Base-by-base conservation (phyloP, 1,284 basidiomycete genomes). In the Lentinus polychrous region DNA sequence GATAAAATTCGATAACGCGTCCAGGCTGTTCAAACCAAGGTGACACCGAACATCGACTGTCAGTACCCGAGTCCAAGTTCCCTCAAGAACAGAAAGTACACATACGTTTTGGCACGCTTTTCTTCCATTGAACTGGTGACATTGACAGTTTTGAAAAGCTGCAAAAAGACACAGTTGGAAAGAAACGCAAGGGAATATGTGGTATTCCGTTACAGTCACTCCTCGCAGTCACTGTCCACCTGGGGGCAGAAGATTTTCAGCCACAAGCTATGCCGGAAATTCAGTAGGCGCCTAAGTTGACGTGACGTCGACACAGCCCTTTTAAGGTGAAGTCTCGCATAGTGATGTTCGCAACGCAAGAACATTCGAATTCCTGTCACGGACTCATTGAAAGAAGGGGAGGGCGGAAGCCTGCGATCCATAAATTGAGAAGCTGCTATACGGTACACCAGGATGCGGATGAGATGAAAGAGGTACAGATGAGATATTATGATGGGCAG, bases 1-100 rank as follows among this genome's bases (percentile, higher is more conserved):
- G 54, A 87, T 75, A 65, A 81, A 87, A 43, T 67, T 66, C 57
- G 79, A 73, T 54, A 87, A 78, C 69, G 81, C 81, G 66, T 81
- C 71, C 57, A 84, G 67, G 60, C 83, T 86, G 54, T 35, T 50
- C 6, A 44, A 49, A 5, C 18, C 27, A 15, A 15, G n/a, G n/a
- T 17, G 45, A 58, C 46, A 62, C 53, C 35, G 6, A 32, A 11
- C n/a, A 14, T 10, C 32, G 23, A 32, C 31, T n/a, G 23, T 20
- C 14, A 43, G 36, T 5, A 37, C 36, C 32, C 36, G 49, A 44
- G 50, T 34, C 48, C 40, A 40, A 15, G 33, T 14, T 24, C 49
- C 14, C 32, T 10, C 18, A 34, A 46, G 17, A 24, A 32, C 24
- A 32, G 20, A 18, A 43, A 32, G 23, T 20, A 40, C 27, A 45